Conservation (phyloP, 2,329 filamentous ascomycete species). For the Nothopassalora personata region DNA sequence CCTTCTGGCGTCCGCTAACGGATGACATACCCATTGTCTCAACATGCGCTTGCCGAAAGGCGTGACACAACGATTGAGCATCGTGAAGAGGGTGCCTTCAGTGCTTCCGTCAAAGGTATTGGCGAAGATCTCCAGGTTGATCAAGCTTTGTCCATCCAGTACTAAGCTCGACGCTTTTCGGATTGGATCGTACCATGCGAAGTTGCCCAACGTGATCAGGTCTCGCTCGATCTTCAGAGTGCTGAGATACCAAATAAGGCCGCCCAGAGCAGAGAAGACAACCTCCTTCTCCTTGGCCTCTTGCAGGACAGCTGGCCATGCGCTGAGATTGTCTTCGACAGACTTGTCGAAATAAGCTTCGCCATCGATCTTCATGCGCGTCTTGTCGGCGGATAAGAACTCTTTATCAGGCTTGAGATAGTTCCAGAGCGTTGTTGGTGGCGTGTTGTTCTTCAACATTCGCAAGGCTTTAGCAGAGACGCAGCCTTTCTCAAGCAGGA, state of each 20-base stretch:
- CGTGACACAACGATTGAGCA: slow-evolving; percentile 91
- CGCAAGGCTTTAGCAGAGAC: slow-evolving; percentile 84
- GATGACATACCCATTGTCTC: slow-evolving; percentile 95
- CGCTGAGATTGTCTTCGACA: slow-evolving; percentile 51
- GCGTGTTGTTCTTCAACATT: slow-evolving; percentile 93
- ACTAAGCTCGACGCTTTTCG: slow-evolving; percentile 83
- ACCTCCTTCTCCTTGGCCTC: slow-evolving; percentile 72
- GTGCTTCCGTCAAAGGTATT: slow-evolving; percentile 82
- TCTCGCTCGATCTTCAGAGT: slow-evolving; percentile 80
- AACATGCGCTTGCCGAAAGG: slow-evolving; percentile 96
- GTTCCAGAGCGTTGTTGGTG: slow-evolving; percentile 92
- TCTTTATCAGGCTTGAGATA: slow-evolving; percentile 79
- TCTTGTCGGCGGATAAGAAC: slow-evolving; percentile 83
- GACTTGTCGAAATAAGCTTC: slow-evolving; percentile 68
- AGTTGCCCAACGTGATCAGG: slow-evolving; percentile 83
- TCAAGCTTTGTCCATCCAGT: slow-evolving; percentile 89
- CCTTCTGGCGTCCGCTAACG: slow-evolving; percentile 74
- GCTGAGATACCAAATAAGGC: slow-evolving; percentile 78
- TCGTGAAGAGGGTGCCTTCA: slow-evolving; percentile 81
- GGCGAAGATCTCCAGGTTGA: slow-evolving; percentile 95
- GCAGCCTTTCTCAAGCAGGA: slow-evolving; percentile 75
- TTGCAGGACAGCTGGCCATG: slow-evolving; percentile 72
- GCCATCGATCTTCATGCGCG: slow-evolving; percentile 72
- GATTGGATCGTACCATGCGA: slow-evolving; percentile 87
- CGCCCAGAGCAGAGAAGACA: slow-evolving; percentile 86